Conservation (phyloP, 345 rosid genomes). For the Populus pruinosa region DNA sequence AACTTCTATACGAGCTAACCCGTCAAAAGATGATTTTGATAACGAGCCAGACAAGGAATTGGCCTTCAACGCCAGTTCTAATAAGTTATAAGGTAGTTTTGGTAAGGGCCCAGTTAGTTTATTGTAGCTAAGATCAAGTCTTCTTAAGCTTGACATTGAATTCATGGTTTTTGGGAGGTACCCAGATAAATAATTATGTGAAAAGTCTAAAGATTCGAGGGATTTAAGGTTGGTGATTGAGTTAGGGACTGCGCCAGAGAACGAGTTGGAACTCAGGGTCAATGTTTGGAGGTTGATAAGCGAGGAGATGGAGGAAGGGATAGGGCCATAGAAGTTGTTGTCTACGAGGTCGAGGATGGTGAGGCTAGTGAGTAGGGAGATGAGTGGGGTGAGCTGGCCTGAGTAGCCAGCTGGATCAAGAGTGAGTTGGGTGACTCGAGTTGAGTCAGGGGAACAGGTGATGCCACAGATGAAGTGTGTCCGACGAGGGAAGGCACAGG, state of each 20-base stretch:
- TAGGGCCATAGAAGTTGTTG: slow-evolving; percentile 58
- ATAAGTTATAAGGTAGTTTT: slow-evolving; percentile 49
- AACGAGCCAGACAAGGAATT: slow-evolving; percentile 66
- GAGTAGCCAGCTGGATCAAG: slow-evolving; percentile 82
- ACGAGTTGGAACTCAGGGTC: slow-evolving; percentile 64
- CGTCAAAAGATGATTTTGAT: slow-evolving; percentile 45
- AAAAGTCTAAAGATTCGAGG: slow-evolving; percentile 53
- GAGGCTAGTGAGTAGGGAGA: slow-evolving; percentile 54
- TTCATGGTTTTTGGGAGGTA: slow-evolving; percentile 43
- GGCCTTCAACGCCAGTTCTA: slow-evolving; percentile 61
- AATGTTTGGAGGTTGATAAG: slow-evolving; percentile 49
- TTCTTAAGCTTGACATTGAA: slow-evolving; percentile 38
- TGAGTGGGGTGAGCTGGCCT: slow-evolving; percentile 59
- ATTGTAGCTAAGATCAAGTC: slow-evolving; percentile 80
- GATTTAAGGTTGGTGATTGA: slow-evolving; percentile 41
- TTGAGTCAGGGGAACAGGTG: slow-evolving; percentile 49
- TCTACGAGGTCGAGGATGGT: slow-evolving; percentile 64
- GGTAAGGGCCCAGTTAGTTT: slow-evolving; percentile 62
- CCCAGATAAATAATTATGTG: slow-evolving; percentile 65
- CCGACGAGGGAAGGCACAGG: slow-evolving; percentile 65
- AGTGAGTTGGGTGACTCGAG: slow-evolving; percentile 58
- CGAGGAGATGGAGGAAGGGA: slow-evolving; percentile 62
- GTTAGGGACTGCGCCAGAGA: slow-evolving; percentile 59
- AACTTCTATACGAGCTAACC: slow-evolving; percentile 60
- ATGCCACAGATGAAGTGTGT: slow-evolving; percentile 65